These are phyloP conservation scores for Eleusine coracana DNA, from an alignment of 176 grass and related monocot genomes.

Conservation along the genomic window DNA sequence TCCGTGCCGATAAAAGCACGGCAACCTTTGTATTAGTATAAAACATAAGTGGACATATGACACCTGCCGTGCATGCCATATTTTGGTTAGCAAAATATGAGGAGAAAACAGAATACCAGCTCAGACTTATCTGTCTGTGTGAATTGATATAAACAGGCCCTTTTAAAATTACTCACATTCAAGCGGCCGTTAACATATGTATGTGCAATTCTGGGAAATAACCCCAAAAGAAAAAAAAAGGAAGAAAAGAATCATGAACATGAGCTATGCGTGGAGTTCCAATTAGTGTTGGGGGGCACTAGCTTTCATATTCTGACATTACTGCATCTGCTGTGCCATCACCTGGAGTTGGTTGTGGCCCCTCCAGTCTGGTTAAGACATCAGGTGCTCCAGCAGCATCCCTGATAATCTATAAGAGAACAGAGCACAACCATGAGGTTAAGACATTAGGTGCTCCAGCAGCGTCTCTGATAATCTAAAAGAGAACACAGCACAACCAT, in stretches of 20 bases:
- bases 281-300: constrained; percentile 24
- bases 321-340: constrained; percentile 49
- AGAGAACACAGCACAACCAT: constrained; percentile 1
- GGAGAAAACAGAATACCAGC: not conserved
- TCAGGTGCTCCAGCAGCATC: constrained; percentile 88
- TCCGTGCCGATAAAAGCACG: constrained; percentile 12
- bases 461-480: constrained; percentile 89
- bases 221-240: not conserved
- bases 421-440: constrained; percentile 31
- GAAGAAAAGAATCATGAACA: not conserved
- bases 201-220: constrained; percentile 8
- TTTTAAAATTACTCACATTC: constrained; percentile 5
- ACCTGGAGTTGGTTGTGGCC: constrained; percentile 37
- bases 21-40: not conserved
- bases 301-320: constrained; percentile 90
- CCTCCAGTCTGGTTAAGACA: constrained; percentile 84
- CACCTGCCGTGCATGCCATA: too few relatives aligned
- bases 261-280: not conserved
- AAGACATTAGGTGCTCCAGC: constrained; percentile 89
- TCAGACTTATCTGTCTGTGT: not conserved
- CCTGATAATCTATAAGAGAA: constrained; percentile 76
- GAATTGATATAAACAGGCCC: not conserved
- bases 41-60: not conserved
- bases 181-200: constrained; percentile 2
- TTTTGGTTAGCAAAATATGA: not conserved